Percentiles rank a stretch among this genome's conserved stretches.
phyloP scores from a whole-genome alignment of 1,139 yeast genomes.

The Pneumocystis jirovecii region DNA sequence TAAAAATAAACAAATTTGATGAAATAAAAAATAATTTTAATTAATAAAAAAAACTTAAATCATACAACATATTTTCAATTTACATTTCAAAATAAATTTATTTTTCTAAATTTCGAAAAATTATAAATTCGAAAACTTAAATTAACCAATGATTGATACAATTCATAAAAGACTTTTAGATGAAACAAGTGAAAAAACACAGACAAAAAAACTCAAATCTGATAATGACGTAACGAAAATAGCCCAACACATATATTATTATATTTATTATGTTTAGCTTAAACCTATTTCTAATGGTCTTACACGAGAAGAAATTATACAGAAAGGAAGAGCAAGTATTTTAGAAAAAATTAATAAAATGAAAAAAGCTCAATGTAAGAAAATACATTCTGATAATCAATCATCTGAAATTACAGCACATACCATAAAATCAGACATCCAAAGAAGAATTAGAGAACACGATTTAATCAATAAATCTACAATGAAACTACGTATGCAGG shows the following conservation, averaged over 20 bases:
- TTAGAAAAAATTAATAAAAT: not conserved
- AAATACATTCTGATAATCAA: not conserved
- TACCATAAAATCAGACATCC: not conserved
- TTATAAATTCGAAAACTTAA: not conserved
- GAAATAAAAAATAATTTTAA: not conserved
- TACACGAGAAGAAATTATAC: not conserved
- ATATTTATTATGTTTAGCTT: not conserved
- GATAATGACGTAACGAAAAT: not conserved
- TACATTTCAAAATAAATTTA: not conserved
- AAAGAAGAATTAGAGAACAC: not conserved
- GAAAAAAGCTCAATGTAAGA: not conserved
- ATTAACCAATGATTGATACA: not conserved
- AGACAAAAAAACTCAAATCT: not conserved
- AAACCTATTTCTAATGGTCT: not conserved
- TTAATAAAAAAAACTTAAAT: not conserved
- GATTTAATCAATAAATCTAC: not conserved
- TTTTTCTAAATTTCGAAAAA: not conserved
- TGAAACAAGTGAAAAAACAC: not conserved
- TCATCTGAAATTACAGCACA: not conserved
- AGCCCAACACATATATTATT: not conserved
- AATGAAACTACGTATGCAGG: not conserved
- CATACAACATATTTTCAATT: not conserved
- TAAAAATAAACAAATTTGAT: not conserved
- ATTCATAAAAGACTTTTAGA: not conserved
- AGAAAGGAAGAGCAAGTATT: slow-evolving; percentile 1